phyloP scores from a whole-genome alignment of 805 yeast species.

The Candida berthetii region DNA sequence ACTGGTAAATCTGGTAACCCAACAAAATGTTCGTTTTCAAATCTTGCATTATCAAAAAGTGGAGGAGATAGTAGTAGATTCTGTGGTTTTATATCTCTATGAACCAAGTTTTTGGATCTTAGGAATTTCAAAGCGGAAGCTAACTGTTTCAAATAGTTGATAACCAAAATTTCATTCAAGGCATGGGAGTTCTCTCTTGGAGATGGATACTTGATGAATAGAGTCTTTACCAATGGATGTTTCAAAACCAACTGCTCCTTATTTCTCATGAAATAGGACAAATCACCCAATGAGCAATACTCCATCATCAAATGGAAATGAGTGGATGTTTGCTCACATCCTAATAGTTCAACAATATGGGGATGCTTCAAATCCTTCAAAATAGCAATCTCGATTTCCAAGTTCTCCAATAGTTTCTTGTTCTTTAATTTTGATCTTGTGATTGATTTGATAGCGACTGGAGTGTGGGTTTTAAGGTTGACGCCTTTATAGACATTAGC shows the following conservation, averaged over 20 bases:
- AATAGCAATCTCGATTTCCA: conserved; percentile 89
- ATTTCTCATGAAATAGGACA: conserved; percentile 78
- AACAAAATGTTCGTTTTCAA: conserved; percentile 44
- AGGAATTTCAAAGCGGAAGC: conserved; percentile 79
- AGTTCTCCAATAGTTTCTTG: conserved; percentile 81
- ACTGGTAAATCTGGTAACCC: conserved; percentile 90
- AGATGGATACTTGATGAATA: conserved; percentile 79
- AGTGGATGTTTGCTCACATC: conserved; percentile 68
- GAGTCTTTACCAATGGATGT: conserved; percentile 72
- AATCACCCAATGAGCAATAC: conserved; percentile 92
- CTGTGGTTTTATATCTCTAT: conserved; percentile 94
- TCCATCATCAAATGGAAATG: conserved; percentile 94
- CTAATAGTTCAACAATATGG: conserved; percentile 83
- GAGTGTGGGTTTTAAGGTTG: conserved; percentile 40
- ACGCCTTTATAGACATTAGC: conserved; percentile 91
- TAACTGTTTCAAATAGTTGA: conserved; percentile 83
- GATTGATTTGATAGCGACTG: conserved; percentile 89
- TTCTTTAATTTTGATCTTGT: conserved; percentile 75
- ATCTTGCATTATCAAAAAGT: conserved; percentile 53
- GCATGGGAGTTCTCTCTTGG: conserved; percentile 71
- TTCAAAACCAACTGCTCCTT: conserved; percentile 64
- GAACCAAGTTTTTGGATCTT: conserved; percentile 80
- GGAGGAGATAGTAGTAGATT: conserved; percentile 82
- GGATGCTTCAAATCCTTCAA: conserved; percentile 86
- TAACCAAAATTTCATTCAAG: conserved; percentile 66